Base-by-base conservation (phyloP, 345 rosid genomes). In the Lepidium africanum region DNA sequence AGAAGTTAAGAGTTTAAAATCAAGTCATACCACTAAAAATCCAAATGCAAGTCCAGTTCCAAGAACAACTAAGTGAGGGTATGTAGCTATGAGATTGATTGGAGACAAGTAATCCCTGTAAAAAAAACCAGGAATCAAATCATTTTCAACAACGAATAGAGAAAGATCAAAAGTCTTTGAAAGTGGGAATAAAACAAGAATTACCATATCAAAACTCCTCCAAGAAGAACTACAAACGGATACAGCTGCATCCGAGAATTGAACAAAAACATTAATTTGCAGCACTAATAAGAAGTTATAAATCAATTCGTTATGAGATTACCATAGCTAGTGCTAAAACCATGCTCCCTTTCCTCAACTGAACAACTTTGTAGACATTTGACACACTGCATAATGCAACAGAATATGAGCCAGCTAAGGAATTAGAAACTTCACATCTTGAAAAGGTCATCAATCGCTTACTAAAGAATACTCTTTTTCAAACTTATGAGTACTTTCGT, bases 31-130 rank as follows among this genome's bases (percentile, higher is more conserved):
- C 96, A 94, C 99, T 17, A 91, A 87, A 76, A 94, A 94, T 45
- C 99, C 99, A 80, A 94, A 94, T 40, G 99, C 96, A 81, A 94
- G 95, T 75, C 99, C 99, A 70, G 97, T 94, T 79, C 97, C 99
- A 39, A 87, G 60, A 14, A 94, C 75, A 70, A 91, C 87, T 11
- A 94, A 76, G 81, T 94, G 99, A 43, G 97, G 96, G 78, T 94
- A 94, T 60, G 80, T 84, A 52, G 75, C 82, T 71, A 94, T 78
- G 42, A 94, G 65, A 78, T 89, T 91, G 41, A 87, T 84, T 58
- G 96, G 96, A 14, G 99, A 91, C 79, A 76, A 70, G 70, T 64
- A 70, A 23, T 76, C 75, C 79, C 79, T 75, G 49, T 0, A 23
- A 30, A 3, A 37, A 23, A 5, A 1, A 4, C 36, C 9, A 51